Evolutionary conservation across 2,329 filamentous ascomycete species (phyloP).

Genomic region (Neoscytalidium dimidiatum): DNA sequence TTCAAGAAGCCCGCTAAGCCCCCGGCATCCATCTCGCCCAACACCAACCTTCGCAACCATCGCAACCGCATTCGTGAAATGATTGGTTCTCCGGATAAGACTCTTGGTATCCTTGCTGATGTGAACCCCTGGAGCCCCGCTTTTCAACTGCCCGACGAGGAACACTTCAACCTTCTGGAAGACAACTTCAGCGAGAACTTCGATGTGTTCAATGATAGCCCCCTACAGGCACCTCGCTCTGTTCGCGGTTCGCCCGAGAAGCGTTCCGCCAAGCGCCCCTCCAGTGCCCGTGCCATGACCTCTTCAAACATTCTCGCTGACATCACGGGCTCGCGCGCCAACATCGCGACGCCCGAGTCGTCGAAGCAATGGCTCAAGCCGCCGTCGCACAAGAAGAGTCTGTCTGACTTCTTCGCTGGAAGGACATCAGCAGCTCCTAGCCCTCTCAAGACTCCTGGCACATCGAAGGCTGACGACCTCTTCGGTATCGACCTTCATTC

Average conservation of each 20-base stretch:
- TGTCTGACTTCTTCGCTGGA: constrained; percentile 20
- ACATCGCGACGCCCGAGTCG: constrained; percentile 48
- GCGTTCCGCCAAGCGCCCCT: constrained; percentile 60
- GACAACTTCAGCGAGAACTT: constrained; percentile 53
- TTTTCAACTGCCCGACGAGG: constrained; percentile 64
- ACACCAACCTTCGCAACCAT: constrained; percentile 87
- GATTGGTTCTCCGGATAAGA: constrained; percentile 74
- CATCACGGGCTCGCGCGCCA: constrained; percentile 57
- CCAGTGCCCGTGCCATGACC: constrained; percentile 63
- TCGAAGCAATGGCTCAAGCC: constrained; percentile 51
- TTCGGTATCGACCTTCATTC: constrained; percentile 58
- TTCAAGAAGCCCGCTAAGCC: constrained; percentile 68
- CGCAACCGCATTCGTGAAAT: constrained; percentile 79
- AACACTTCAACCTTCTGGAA: constrained; percentile 54
- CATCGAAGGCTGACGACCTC: constrained; percentile 48
- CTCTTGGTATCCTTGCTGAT: constrained; percentile 40
- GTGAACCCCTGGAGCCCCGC: constrained; percentile 60
- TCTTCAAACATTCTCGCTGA: constrained; percentile 65
- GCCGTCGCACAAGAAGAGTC: constrained; percentile 29
- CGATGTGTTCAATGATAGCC: constrained; percentile 59
- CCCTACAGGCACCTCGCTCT: constrained; percentile 46
- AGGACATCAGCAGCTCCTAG: constrained; percentile 12
- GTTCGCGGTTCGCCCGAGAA: constrained; percentile 66
- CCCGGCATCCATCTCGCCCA: constrained; percentile 82
- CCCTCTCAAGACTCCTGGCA: constrained; percentile 15